Evolutionary conservation across 2,329 filamentous ascomycete genomes (phyloP).

Genomic region (Microcyclospora pomicola): DNA sequence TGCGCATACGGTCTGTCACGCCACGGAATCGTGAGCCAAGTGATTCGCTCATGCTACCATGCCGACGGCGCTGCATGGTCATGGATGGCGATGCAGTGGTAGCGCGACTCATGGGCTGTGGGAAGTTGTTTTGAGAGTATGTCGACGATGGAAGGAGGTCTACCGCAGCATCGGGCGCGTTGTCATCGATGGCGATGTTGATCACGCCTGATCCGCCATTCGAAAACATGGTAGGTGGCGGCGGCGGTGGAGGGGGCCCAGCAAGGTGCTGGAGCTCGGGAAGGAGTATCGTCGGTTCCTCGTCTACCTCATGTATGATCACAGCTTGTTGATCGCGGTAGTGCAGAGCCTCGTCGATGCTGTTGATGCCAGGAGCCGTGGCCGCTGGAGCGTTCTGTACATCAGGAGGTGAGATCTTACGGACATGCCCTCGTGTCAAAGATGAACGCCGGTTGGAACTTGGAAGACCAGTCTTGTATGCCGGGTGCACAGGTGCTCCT

Average conservation of each 20-base stretch:
- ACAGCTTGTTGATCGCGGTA: constrained; percentile 29
- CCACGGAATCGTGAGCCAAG: constrained; percentile 40
- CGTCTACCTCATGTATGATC: constrained; percentile 26
- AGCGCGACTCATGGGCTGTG: constrained; percentile 17
- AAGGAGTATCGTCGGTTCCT: constrained; percentile 32
- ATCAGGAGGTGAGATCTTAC: constrained; percentile 32
- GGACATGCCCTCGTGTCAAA: constrained; percentile 23
- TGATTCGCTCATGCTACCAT: constrained; percentile 43
- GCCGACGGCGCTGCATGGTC: constrained; percentile 36
- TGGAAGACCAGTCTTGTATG: constrained; percentile 21
- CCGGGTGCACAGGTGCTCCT: constrained; percentile 16
- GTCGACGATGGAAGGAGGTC: constrained; percentile 6
- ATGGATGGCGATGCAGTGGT: constrained; percentile 21
- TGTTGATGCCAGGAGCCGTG: constrained; percentile 11
- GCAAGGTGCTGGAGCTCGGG: constrained; percentile 49
- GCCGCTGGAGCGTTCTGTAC: constrained; percentile 12
- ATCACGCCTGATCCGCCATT: constrained; percentile 19
- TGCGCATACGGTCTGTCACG: constrained; percentile 46
- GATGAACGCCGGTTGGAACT: constrained; percentile 25
- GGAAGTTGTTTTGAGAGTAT: constrained; percentile 15
- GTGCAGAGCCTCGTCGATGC: constrained; percentile 42
- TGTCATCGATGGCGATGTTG: constrained; percentile 34
- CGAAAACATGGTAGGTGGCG: constrained; percentile 24
- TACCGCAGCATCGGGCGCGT: constrained; percentile 7
- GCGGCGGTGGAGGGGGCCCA: constrained; percentile 33